Percentiles rank a stretch among this genome's conserved stretches.
These are phyloP conservation scores for Tremellales sp. DNA, from an alignment of 1,284 basidiomycete species.

Conservation along the genomic window DNA sequence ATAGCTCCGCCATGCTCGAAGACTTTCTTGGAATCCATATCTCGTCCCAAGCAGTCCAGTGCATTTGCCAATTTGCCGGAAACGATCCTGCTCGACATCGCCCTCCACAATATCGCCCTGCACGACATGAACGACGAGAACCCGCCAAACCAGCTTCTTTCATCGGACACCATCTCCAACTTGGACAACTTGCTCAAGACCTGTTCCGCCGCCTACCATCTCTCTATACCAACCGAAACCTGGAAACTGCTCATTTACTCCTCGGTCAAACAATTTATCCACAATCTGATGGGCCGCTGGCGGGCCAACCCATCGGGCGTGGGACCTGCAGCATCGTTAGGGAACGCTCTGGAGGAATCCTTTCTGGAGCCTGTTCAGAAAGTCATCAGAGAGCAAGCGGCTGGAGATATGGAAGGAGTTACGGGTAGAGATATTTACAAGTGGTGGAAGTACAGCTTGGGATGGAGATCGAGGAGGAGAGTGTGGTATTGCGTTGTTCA, in stretches of 20 bases:
- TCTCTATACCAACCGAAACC: slow-evolving; percentile 7
- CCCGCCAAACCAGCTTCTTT: slow-evolving; percentile 1
- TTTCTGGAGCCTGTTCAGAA: slow-evolving; percentile 15
- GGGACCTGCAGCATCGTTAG: slow-evolving; percentile 9
- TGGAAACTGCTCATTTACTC: slow-evolving; percentile 14
- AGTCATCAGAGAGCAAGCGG: slow-evolving; percentile 1
- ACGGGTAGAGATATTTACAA: slow-evolving; percentile 18
- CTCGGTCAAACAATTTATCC: slow-evolving; percentile 7
- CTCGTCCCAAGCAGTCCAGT: neutral
- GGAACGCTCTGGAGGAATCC: slow-evolving; percentile 10
- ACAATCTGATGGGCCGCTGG: slow-evolving; percentile 13
- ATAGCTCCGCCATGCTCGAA: slow-evolving; percentile 1
- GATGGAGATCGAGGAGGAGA: slow-evolving; percentile 20
- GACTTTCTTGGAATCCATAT: too few relatives aligned
- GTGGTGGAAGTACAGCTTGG: slow-evolving; percentile 20
- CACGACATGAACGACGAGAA: neutral
- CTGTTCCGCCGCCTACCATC: slow-evolving; percentile 8
- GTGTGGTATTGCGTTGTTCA: slow-evolving; percentile 25
- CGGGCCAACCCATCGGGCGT: slow-evolving; percentile 18
- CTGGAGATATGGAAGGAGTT: neutral
- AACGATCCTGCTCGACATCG: slow-evolving; percentile 7
- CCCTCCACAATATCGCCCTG: slow-evolving; percentile 2
- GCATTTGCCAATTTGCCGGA: neutral
- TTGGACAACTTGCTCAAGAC: slow-evolving; percentile 12
- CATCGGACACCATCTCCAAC: slow-evolving; percentile 1